Evolutionary conservation across 805 yeast species (phyloP), one percentile per base, ranked within the genome.

Genomic region (Teunomyces lycoperdinae): DNA sequence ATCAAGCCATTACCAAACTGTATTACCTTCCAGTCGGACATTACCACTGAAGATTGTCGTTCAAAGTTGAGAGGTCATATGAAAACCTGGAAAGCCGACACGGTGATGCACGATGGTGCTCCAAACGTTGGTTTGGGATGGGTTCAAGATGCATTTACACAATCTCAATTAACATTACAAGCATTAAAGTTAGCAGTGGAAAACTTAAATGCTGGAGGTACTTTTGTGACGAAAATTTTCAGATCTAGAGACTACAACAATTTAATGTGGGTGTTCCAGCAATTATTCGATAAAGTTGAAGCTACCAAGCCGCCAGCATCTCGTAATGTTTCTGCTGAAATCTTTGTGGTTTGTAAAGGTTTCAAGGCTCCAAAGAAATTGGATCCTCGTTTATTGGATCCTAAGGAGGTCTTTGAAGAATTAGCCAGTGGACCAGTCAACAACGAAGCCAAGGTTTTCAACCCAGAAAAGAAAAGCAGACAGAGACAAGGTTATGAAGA

Each of bases 81-180:
- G 85, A 94, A 94, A 67, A 91, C 98, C 1, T 94, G 98, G 97
- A 94, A 94, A 61, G 99, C 98, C 1, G 98, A 94, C 64, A 89
- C 96, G 0, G 98, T 94, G 14, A 73, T 94, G 63, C 99, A 94
- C 70, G 99, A 94, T 78, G 99, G 99, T 84, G 99, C 99, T 27
- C 99, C 99, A 28, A 94, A 94, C 63, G 98, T 94, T 59, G 99
- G 99, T 85, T 78, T 94, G 62, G 96, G 96, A n/a, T 94, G 99
- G 99, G 94, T 88, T 16, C 99, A 94, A 69, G 99, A 94, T 81
- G 99, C 99, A 1, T 94, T 89, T 71, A 89, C 98, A 1, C 99
- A 94, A 73, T 89, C 97, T 26, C 98, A 92, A 63, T 81, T 94
- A 58, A 95, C 96, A 28, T 74, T 94, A 56, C 96, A 91, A 73